Base-by-base conservation (phyloP, 495 filamentous ascomycete genomes). In the Astrothelium subdiscretum region DNA sequence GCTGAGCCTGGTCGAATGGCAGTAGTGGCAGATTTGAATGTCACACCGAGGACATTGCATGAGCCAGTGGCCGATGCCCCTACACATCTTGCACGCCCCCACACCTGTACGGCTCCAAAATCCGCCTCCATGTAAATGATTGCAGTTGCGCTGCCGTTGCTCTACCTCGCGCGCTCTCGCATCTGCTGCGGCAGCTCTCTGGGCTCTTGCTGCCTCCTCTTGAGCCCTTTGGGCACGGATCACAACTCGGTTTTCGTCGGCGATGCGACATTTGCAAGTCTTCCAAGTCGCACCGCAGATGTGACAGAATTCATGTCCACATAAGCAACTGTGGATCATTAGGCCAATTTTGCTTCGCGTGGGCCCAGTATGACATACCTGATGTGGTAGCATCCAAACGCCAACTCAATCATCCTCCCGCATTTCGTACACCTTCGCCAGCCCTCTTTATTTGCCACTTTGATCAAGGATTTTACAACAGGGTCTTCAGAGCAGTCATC, bases 301-400 rank as follows among this genome's bases (percentile, higher is more conserved):
- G 57, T 86, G 86, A 64, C 83, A 87, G 67, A 87, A 86, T 58
- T 84, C 62, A 1, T 75, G 74, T 10, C 72, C 68, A 61, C 83
- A 87, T 24, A 57, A 68, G 66, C 83, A 86, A 8, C 35, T 38
- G 35, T 15, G 15, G 15, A 38, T 8, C 1, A 15, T 38, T 38
- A 38, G 35, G 8, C 35, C 15, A 8, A 0, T 38, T 38, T 38
- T 38, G 1, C 35, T 38, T 38, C 35, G 8, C 35, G 35, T 8
- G 1, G 1, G 1, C 15, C 35, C 35, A 38, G 15, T 6, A 15
- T 1, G 35, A 48, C 62, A 31, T 54, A 67, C 63, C 63, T 71
- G 15, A 81, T 81, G 60, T 81, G 79, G 57, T 80, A 76, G 65
- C 78, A 80, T 27, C 78, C 79, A 18, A 58, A 18, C 2, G 71